These are phyloP conservation scores for Diospyros kaki DNA, from an alignment of 148 eudicot species.

Conservation along the genomic window DNA sequence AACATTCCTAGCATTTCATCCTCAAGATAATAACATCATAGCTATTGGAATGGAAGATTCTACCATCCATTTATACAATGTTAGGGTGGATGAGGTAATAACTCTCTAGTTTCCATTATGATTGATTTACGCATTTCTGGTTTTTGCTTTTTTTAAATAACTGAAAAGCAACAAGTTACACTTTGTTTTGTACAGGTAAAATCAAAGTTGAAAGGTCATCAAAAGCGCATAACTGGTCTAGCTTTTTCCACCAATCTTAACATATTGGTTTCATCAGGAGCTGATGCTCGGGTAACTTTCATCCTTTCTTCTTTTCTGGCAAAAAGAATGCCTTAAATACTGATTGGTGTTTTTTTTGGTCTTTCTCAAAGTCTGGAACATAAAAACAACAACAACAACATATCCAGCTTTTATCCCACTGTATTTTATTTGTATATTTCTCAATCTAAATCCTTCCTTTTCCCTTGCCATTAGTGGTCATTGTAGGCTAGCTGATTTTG, in stretches of 20 bases:
- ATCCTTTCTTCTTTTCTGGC: not conserved
- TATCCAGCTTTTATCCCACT: no score
- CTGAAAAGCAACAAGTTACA: constrained; percentile 1
- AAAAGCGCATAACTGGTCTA: constrained; percentile 74
- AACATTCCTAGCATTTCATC: constrained; percentile 94
- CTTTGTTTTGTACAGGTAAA: constrained; percentile 41
- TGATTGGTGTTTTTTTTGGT: not conserved
- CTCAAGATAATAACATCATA: constrained; percentile 92
- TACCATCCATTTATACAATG: constrained; percentile 89
- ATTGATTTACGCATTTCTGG: not conserved
- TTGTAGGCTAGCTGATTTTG: not conserved
- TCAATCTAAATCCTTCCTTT: constrained; percentile 1
- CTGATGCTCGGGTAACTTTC: constrained; percentile 78
- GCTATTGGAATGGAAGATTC: constrained; percentile 99
- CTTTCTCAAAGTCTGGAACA: not conserved
- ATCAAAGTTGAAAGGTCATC: constrained; percentile 71
- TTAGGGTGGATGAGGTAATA: constrained; percentile 87
- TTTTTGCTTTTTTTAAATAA: not conserved
- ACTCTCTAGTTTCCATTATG: not conserved
- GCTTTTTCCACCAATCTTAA: constrained; percentile 71
- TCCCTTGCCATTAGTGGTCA: constrained; percentile 2
- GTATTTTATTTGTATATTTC: not conserved
- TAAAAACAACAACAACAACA: no score
- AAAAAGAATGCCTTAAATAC: no score
- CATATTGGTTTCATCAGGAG: constrained; percentile 83